Evolutionary conservation across 2,329 filamentous ascomycete species (phyloP).

Genomic region (Cytospora chrysosperma): DNA sequence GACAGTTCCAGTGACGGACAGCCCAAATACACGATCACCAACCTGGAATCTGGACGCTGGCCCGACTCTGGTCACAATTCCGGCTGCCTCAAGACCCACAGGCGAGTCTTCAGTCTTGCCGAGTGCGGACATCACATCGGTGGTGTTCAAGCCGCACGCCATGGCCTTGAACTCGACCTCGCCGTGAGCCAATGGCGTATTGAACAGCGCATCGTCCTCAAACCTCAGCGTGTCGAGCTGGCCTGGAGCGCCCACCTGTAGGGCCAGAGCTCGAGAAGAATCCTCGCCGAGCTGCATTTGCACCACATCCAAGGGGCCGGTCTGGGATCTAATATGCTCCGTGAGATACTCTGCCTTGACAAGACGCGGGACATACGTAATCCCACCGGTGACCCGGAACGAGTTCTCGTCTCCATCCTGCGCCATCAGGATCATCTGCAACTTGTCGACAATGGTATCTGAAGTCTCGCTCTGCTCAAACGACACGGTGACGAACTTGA

Average conservation of each 20-base stretch:
- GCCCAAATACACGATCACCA: conserved; percentile 29
- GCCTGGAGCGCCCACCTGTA: conserved; percentile 23
- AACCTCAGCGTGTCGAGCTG: conserved; percentile 28
- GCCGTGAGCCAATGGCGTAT: conserved; percentile 18
- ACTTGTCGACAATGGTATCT: conserved; percentile 17
- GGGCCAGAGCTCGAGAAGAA: conserved; percentile 11
- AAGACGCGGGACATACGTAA: conserved; percentile 22
- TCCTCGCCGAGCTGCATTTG: conserved; percentile 9
- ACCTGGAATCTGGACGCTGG: conserved; percentile 19
- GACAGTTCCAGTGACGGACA: conserved; percentile 26
- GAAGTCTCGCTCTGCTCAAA: conserved; percentile 23
- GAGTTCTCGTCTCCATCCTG: conserved; percentile 26
- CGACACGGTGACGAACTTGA: conserved; percentile 27
- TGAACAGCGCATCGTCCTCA: conserved; percentile 24
- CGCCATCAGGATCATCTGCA: conserved; percentile 15
- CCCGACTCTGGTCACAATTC: conserved; percentile 27
- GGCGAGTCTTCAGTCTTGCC: conserved; percentile 21
- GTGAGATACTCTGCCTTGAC: conserved; percentile 26
- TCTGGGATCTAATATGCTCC: conserved; percentile 26
- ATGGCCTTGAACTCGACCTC: conserved; percentile 29
- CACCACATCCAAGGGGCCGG: conserved; percentile 13
- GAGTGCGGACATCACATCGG: conserved; percentile 24
- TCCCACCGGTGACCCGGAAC: conserved; percentile 25
- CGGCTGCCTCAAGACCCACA: conserved; percentile 26
- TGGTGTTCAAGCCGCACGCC: conserved; percentile 26